These are phyloP conservation scores for Artemisia tridentata DNA, from an alignment of 129 eudicot species.

Conservation along the genomic window DNA sequence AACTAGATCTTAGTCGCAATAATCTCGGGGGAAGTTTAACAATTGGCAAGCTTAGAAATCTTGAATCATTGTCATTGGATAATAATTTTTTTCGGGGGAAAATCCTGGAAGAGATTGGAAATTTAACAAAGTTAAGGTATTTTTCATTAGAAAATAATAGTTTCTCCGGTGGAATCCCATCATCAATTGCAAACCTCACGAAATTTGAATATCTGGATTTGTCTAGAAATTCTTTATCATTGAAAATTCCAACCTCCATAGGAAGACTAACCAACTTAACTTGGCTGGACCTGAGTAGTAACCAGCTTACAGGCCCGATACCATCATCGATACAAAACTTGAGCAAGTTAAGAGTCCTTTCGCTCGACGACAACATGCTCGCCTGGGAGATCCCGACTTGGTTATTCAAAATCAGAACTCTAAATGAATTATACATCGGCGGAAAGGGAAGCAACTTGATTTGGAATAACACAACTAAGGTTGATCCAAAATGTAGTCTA, in stretches of 20 bases:
- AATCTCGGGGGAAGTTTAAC: background rate
- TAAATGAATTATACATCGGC: constrained; percentile 33
- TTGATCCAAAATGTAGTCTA: constrained; percentile 38
- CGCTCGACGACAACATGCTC: constrained; percentile 32
- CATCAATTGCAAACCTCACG: constrained; percentile 28
- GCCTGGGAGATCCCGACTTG: constrained; percentile 35
- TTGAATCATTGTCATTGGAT: constrained; percentile 7
- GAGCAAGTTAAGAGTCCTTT: constrained; percentile 29
- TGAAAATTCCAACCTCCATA: constrained; percentile 36
- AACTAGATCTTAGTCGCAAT: background rate
- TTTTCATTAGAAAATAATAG: constrained; percentile 28
- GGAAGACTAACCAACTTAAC: constrained; percentile 38
- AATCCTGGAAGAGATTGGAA: constrained; percentile 34
- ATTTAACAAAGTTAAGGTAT: constrained; percentile 32
- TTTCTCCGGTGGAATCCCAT: constrained; percentile 39
- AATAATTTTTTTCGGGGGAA: constrained; percentile 25
- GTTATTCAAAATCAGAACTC: constrained; percentile 31
- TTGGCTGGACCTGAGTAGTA: constrained; percentile 36
- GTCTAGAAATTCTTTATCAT: constrained; percentile 24
- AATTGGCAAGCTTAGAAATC: constrained; percentile 11
- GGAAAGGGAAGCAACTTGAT: constrained; percentile 22
- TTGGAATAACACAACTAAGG: constrained; percentile 41
- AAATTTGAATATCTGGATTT: constrained; percentile 31
- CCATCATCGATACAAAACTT: constrained; percentile 33
- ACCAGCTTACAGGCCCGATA: constrained; percentile 37